A percentile compares a stretch with the other conserved stretches of the same genome.
These are phyloP conservation scores for Candida krabiensis DNA, from an alignment of 805 yeast species.

Conservation along the genomic window DNA sequence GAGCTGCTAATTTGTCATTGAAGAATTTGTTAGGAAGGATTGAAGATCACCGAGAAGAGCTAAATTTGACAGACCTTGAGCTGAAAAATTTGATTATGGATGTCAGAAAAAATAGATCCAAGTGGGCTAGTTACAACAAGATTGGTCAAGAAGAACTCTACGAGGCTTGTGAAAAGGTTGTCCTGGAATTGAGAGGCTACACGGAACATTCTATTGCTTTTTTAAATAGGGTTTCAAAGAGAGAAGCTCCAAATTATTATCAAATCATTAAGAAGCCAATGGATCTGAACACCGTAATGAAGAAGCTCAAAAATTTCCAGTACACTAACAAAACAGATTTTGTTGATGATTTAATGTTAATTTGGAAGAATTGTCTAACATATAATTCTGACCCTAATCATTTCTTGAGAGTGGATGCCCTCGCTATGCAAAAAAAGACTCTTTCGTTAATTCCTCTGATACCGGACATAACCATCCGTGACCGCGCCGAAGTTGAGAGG, in stretches of 20 bases:
- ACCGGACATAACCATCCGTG: constrained; percentile 83
- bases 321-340: constrained; percentile 84
- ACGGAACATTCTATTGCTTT: constrained; percentile 98
- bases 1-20: constrained; percentile 75
- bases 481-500: constrained; percentile 66
- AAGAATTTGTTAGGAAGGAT: constrained; percentile 79
- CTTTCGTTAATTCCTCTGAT: constrained; percentile 73
- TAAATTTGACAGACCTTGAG: constrained; percentile 77
- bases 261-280: constrained; percentile 88
- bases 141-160: constrained; percentile 97
- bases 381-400: constrained; percentile 95
- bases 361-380: constrained; percentile 91
- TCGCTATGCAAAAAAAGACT: constrained; percentile 94
- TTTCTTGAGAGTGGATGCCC: constrained; percentile 84
- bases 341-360: constrained; percentile 92
- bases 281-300: constrained; percentile 94
- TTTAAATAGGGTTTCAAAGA: constrained; percentile 89
- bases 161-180: constrained; percentile 96
- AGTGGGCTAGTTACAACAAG: constrained; percentile 95
- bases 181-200: constrained; percentile 81
- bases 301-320: constrained; percentile 78
- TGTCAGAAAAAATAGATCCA: constrained; percentile 91
- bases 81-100: constrained; percentile 83
- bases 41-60: constrained; percentile 74
- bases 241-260: constrained; percentile 97